phyloP scores from a whole-genome alignment of 2,329 filamentous ascomycete genomes.

The Pseudogymnoascus sp. region DNA sequence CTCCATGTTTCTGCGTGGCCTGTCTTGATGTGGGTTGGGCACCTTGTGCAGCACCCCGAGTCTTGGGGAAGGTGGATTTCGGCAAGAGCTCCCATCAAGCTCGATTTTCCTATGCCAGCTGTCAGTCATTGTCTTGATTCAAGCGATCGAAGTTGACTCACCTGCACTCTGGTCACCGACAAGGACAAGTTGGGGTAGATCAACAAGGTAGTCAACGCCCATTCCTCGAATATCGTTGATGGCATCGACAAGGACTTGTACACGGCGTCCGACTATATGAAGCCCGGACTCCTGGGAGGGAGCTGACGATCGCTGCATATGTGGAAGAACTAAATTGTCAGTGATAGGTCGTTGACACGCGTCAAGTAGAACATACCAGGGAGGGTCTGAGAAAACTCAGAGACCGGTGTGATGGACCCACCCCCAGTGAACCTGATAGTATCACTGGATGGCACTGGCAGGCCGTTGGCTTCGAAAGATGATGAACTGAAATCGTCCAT shows the following conservation, averaged over 20 bases:
- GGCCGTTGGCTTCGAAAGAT: not conserved
- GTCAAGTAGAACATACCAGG: not conserved
- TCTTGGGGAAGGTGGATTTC: conserved; percentile 65
- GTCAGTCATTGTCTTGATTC: not conserved
- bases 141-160: not conserved
- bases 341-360: not conserved
- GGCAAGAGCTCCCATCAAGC: conserved; percentile 51
- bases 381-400: conserved; percentile 1
- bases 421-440: not conserved
- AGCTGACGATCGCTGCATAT: not conserved
- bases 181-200: conserved; percentile 70
- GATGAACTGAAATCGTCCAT: not conserved
- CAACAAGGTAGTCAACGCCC: conserved; percentile 58
- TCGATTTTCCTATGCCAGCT: conserved; percentile 53
- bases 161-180: conserved; percentile 76
- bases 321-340: not conserved
- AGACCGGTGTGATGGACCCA: not conserved
- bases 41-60: conserved; percentile 68
- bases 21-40: conserved; percentile 67
- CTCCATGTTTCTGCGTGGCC: conserved; percentile 48
- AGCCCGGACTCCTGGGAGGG: conserved; percentile 30
- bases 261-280: conserved; percentile 49
- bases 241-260: conserved; percentile 57
- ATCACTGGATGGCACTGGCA: not conserved
- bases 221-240: conserved; percentile 62